phyloP scores from a whole-genome alignment of 805 yeast genomes.

The Diddensiella santjacobensis region DNA sequence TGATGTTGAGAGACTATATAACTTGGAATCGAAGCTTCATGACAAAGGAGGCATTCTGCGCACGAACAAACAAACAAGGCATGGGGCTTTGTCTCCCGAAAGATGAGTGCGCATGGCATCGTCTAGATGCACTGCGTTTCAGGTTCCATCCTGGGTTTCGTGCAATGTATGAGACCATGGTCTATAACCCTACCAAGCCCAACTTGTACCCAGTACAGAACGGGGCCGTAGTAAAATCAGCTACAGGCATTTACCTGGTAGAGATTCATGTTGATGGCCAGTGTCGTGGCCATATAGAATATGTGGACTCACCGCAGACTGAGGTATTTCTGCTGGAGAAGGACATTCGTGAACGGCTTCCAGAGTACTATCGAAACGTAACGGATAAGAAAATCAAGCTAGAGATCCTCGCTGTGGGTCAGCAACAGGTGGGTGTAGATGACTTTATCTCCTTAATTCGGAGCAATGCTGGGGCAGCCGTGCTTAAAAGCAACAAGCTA shows the following conservation, averaged over 20 bases:
- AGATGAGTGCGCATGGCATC: constrained; percentile 84
- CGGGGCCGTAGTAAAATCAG: constrained; percentile 48
- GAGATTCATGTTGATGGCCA: constrained; percentile 61
- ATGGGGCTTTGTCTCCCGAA: constrained; percentile 35
- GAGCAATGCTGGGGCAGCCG: constrained; percentile 8
- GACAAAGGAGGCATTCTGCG: constrained; percentile 59
- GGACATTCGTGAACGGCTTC: constrained; percentile 40
- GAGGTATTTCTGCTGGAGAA: constrained; percentile 48
- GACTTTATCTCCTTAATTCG: constrained; percentile 40
- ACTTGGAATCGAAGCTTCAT: constrained; percentile 77
- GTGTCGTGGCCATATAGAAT: constrained; percentile 59
- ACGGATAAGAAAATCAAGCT: constrained; percentile 42
- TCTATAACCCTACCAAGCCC: constrained; percentile 40
- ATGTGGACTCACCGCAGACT: constrained; percentile 56
- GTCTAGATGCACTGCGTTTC: constrained; percentile 73
- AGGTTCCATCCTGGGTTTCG: constrained; percentile 77
- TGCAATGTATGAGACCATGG: constrained; percentile 54
- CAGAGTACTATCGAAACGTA: constrained; percentile 31
- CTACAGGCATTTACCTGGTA: constrained; percentile 67
- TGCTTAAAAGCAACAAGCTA: constrained; percentile 18
- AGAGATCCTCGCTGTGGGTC: constrained; percentile 56
- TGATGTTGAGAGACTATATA: constrained; percentile 84
- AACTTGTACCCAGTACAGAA: constrained; percentile 44
- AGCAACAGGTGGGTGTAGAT: constrained; percentile 51
- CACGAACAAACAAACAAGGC: constrained; percentile 37